Evolutionary conservation across 164 flowering plant species (phyloP).

Genomic region (Liquidambar formosana): DNA sequence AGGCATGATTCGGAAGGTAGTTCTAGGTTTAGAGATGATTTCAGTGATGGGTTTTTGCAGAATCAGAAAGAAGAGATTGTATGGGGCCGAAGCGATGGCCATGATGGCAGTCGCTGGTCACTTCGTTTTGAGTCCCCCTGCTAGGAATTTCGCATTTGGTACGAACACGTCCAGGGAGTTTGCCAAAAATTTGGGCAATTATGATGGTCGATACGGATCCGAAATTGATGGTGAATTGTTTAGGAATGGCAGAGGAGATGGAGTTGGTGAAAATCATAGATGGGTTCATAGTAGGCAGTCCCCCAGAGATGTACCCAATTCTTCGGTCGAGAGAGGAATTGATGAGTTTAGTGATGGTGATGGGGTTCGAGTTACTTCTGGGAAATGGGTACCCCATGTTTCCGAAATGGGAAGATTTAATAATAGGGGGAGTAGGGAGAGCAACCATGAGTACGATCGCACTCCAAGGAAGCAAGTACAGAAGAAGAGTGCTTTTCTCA

Average conservation of each 20-base stretch:
- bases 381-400: constrained; percentile 20
- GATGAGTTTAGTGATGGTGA: constrained; percentile 12
- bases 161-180: background rate
- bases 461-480: constrained; percentile 43
- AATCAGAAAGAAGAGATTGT: constrained; percentile 8
- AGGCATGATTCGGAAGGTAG: constrained; percentile 19
- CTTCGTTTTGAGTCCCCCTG: constrained; percentile 5
- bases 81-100: constrained; percentile 7
- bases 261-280: constrained; percentile 13
- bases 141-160: constrained; percentile 9
- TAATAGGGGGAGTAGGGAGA: constrained; percentile 26
- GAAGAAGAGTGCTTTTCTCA: constrained; percentile 63
- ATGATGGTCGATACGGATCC: constrained; percentile 6
- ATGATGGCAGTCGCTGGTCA: constrained; percentile 5
- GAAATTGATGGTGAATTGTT: constrained; percentile 3
- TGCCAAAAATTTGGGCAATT: constrained; percentile 8
- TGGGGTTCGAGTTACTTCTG: constrained; percentile 11
- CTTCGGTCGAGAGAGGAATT: constrained; percentile 15
- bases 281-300: constrained; percentile 12
- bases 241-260: constrained; percentile 18
- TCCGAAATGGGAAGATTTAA: constrained; percentile 24
- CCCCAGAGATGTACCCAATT: constrained; percentile 6
- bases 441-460: constrained; percentile 22
- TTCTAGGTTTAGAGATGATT: constrained; percentile 16
- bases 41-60: constrained; percentile 7